Evolutionary conservation across 768 basidiomycete species (phyloP), one percentile per base, ranked within the genome.

Genomic region (Phallus indusiatus): DNA sequence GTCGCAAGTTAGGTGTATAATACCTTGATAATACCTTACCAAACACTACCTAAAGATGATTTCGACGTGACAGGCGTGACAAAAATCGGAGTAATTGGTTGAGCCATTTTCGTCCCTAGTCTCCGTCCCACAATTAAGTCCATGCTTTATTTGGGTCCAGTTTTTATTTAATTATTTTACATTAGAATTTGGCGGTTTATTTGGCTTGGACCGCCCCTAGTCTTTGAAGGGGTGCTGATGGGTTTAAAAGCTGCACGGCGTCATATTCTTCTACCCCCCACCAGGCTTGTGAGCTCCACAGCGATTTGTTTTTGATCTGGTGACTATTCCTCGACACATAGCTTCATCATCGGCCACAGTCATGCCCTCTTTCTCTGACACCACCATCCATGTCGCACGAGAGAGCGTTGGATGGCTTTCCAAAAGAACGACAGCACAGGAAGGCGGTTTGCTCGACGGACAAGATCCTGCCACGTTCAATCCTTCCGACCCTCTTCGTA

Each of bases 371-470:
- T 56, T 56, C 22, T 56, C 55, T 8, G 33, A 56, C 17, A 47
- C 55, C 7, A 24, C 24, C 16, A 42, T 47, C 12, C n/a, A 42
- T 5, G 20, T 55, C 37, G n/a, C 28, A 7, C 54, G 37, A 55
- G 12, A 17, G 7, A 46, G 16, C 9, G 34, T 42, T 6, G 20
- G 14, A 21, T 20, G 18, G 21, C 22, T 42, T 2, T 37, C 47
- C 10, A 37, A 47, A 46, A 37, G 54, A 47, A n/a, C 37, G 1
- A 10, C 9, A 12, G 54, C 6, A 2, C 36, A 55, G 2, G 64
- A 90, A 85, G 88, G 87, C 18, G 90, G 89, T 7, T 72, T 94
- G 28, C 70, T 94, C 56, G 82, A 76, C 48, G 91, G 91, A 0
- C 77, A 82, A 54, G 83, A 94, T 65, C 92, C 91, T 0, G 76